phyloP scores from a whole-genome alignment of 495 filamentous ascomycete genomes.

The Aspergillus diversus region DNA sequence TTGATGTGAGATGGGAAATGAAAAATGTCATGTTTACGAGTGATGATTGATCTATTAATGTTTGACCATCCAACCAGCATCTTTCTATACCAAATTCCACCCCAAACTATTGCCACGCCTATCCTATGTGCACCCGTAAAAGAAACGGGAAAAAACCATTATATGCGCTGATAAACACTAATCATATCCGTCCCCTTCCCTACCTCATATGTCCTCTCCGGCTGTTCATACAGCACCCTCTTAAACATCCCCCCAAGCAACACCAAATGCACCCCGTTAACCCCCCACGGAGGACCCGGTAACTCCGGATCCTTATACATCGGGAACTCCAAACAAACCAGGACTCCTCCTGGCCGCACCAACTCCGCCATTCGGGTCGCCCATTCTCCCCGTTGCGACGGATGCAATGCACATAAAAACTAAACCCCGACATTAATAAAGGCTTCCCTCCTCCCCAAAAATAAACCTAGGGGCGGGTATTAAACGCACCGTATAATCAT shows the following conservation, averaged over 20 bases:
- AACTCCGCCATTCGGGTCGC: conserved; percentile 40
- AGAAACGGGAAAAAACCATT: too few relatives aligned
- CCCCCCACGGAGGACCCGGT: conserved; percentile 43
- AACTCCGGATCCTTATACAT: conserved; percentile 40
- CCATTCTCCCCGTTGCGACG: conserved; percentile 35
- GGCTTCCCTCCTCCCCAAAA: too few relatives aligned
- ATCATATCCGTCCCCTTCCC: conserved; percentile 21
- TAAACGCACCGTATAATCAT: conserved; percentile 67
- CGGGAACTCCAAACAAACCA: conserved; percentile 51
- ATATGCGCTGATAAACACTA: conserved; percentile 14
- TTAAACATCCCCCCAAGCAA: conserved; percentile 25
- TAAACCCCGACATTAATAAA: conserved; percentile 6
- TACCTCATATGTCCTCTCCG: conserved; percentile 17
- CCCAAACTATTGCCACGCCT: background rate
- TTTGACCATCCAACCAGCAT: too few relatives aligned
- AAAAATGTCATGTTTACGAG: too few relatives aligned
- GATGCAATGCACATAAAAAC: conserved; percentile 50
- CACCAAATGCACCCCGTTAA: conserved; percentile 42
- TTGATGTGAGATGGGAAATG: too few relatives aligned
- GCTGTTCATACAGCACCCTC: conserved; percentile 15
- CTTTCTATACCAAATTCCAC: too few relatives aligned
- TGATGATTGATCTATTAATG: too few relatives aligned
- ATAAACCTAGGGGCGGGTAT: too few relatives aligned
- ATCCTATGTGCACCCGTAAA: background rate
- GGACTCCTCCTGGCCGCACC: conserved; percentile 30